These are phyloP conservation scores for Darksidea phi DNA, from an alignment of 495 filamentous ascomycete species.

Conservation along the genomic window DNA sequence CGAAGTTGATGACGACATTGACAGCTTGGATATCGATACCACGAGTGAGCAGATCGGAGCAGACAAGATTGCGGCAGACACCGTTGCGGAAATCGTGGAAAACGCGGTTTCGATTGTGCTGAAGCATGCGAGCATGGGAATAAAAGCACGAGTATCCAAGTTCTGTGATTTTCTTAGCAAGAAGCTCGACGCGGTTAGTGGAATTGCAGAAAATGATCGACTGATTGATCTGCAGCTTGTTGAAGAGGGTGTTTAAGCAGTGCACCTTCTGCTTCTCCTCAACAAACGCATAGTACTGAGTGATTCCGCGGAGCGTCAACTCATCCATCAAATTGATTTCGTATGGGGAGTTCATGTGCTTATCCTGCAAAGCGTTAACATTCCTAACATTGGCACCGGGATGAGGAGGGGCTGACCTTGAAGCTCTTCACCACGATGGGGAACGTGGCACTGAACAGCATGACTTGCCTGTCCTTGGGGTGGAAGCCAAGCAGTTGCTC, in stretches of 20 bases:
- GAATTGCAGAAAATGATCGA: constrained; percentile 99
- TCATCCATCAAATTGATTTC: constrained; percentile 99
- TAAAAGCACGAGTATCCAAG: constrained; percentile 99
- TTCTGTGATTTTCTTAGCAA: constrained; percentile 99
- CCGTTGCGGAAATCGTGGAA: constrained; percentile 99
- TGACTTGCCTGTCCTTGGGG: constrained; percentile 94
- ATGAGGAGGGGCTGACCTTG: constrained; percentile 55
- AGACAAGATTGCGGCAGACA: constrained; percentile 95
- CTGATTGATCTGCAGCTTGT: constrained; percentile 98
- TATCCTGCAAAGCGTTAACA: constrained; percentile 56
- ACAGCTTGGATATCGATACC: constrained; percentile 99
- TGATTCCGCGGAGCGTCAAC: constrained; percentile 95
- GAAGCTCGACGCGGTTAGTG: constrained; percentile 92
- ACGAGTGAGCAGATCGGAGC: constrained; percentile 94
- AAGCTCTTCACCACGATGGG: constrained; percentile 94
- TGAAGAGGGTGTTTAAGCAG: constrained; percentile 97
- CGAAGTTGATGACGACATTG: constrained; percentile 99
- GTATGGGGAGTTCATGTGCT: constrained; percentile 92
- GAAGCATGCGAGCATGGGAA: constrained; percentile 98
- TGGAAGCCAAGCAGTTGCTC: constrained; percentile 92
- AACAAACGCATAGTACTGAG: constrained; percentile 98
- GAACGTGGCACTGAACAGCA: constrained; percentile 98
- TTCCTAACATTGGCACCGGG: background rate
- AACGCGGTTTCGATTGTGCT: constrained; percentile 92
- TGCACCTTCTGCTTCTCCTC: constrained; percentile 99